Conservation (phyloP, 257 asterid genomes). For the Solanum phureja region DNA sequence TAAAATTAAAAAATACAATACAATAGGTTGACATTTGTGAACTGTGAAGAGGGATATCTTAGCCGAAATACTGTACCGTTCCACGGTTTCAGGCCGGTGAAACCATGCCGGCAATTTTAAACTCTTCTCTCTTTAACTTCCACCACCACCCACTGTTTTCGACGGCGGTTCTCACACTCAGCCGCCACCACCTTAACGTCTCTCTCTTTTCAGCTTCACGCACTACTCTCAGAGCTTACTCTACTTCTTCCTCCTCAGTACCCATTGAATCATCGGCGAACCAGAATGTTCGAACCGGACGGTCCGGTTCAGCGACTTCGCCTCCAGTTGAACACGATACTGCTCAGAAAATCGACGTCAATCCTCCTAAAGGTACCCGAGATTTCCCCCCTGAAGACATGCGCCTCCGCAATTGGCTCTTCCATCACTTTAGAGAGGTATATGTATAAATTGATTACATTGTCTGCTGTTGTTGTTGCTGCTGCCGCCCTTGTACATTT, state of each 20-base stretch:
- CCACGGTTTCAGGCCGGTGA: not conserved
- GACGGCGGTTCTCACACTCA: slow-evolving; percentile 11
- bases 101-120: slow-evolving; percentile 39
- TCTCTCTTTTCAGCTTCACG: slow-evolving; percentile 3
- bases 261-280: slow-evolving; percentile 18
- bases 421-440: slow-evolving; percentile 80
- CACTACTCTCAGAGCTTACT: not conserved
- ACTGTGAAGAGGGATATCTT: not conserved
- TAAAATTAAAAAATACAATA: not conserved
- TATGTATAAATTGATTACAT: not conserved
- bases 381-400: slow-evolving; percentile 97
- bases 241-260: slow-evolving; percentile 8
- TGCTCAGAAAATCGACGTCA: slow-evolving; percentile 65
- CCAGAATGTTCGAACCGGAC: slow-evolving; percentile 41
- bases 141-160: slow-evolving; percentile 25
- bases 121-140: slow-evolving; percentile 48
- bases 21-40: not conserved
- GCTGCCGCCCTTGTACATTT: not conserved
- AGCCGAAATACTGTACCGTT: not conserved
- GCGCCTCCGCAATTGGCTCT: slow-evolving; percentile 95
- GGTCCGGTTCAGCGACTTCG: slow-evolving; percentile 53
- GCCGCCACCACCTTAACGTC: not conserved
- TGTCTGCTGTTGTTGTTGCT: not conserved
- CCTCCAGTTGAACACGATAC: slow-evolving; percentile 36
- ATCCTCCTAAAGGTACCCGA: slow-evolving; percentile 95